Conservation (phyloP, 2,329 filamentous ascomycete genomes). For the Chaetomium globosum region DNA sequence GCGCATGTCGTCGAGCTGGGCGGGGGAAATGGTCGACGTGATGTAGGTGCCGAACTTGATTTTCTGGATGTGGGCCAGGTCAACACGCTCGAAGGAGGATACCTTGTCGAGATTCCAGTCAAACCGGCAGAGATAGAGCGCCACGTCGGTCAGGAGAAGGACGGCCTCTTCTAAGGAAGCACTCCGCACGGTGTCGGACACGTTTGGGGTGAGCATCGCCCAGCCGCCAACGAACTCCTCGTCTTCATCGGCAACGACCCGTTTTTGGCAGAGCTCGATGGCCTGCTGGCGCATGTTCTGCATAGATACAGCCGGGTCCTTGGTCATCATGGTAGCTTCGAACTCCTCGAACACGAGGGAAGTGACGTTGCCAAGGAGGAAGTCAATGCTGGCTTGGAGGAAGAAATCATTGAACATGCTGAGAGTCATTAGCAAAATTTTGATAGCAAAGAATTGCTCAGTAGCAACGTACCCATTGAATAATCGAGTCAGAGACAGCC, state of each 20-base stretch:
- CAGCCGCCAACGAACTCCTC: constrained; percentile 89
- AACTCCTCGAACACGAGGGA: constrained; percentile 90
- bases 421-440: constrained; percentile 36
- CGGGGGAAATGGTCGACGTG: constrained; percentile 78
- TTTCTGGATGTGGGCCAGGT: constrained; percentile 70
- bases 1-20: constrained; percentile 73
- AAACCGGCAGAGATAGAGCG: constrained; percentile 85
- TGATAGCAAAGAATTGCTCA: not conserved
- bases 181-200: constrained; percentile 68
- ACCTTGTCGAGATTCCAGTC: constrained; percentile 97
- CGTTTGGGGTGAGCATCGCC: constrained; percentile 78
- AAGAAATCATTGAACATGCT: constrained; percentile 99
- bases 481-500: constrained; percentile 78
- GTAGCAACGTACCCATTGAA: constrained; percentile 61
- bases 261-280: constrained; percentile 83
- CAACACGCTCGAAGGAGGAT: constrained; percentile 83
- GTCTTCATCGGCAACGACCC: constrained; percentile 78
- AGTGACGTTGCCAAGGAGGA: constrained; percentile 84
- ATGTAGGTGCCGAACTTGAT: constrained; percentile 86
- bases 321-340: constrained; percentile 87
- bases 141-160: constrained; percentile 79
- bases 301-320: constrained; percentile 87
- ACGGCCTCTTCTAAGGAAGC: constrained; percentile 86
- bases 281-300: constrained; percentile 82
- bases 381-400: constrained; percentile 92